phyloP scores from a whole-genome alignment of 768 basidiomycete species.

The Trametes cingulata region DNA sequence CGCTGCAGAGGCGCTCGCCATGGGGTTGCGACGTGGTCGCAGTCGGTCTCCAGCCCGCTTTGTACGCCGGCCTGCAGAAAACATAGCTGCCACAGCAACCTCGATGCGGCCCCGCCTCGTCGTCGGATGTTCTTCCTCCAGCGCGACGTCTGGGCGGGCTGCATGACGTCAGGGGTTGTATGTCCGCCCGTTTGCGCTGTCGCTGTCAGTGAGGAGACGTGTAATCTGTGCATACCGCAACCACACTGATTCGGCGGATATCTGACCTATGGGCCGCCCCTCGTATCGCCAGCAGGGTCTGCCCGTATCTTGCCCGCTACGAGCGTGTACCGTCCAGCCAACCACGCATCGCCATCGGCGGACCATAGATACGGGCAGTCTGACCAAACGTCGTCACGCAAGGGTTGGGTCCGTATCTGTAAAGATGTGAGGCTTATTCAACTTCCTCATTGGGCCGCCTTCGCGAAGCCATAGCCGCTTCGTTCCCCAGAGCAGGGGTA shows the following conservation, averaged over 20 bases:
- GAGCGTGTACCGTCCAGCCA: neutral
- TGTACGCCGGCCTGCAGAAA: neutral
- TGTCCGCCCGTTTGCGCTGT: neutral
- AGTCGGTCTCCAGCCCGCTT: constrained; percentile 2
- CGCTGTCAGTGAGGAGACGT: constrained; percentile 1
- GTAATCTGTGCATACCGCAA: neutral
- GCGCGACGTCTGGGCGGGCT: neutral
- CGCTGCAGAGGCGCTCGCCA: neutral
- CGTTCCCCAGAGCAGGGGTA: neutral
- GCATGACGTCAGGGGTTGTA: constrained; percentile 10
- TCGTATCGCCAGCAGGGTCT: neutral
- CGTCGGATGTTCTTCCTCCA: neutral
- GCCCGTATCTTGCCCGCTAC: neutral
- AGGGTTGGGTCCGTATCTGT: neutral
- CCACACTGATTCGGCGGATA: neutral
- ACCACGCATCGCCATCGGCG: constrained; percentile 1
- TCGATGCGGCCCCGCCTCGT: neutral
- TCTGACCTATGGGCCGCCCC: neutral
- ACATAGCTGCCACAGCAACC: neutral
- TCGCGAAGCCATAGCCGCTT: constrained; percentile 3
- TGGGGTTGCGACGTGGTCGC: constrained; percentile 1
- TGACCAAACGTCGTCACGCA: neutral
- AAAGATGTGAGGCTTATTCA: constrained; percentile 2
- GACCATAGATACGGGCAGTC: constrained; percentile 1
- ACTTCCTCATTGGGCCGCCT: constrained; percentile 1